A percentile compares a stretch with the other conserved stretches of the same genome.
Conservation (phyloP, 139 green algal species). For the Chlorella vulgaris region DNA sequence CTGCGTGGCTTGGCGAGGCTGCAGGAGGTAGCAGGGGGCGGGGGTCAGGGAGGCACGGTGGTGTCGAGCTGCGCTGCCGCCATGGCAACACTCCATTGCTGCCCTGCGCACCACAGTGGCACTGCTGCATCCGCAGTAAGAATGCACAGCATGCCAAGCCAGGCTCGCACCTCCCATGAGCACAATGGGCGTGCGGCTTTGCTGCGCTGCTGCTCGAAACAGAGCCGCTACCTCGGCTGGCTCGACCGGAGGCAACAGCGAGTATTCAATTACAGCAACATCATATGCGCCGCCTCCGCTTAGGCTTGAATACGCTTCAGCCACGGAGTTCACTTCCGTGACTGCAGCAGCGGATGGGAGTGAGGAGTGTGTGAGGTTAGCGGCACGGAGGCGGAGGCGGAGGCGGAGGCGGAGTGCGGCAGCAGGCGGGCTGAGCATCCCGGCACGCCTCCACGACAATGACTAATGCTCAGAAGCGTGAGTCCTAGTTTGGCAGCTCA, state of each 20-base stretch:
- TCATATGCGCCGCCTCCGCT: background rate
- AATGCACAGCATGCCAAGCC: no score
- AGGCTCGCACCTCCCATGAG: constrained; percentile 3
- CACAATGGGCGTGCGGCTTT: constrained; percentile 1
- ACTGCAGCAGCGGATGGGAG: constrained; percentile 2
- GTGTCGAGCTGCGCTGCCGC: no score
- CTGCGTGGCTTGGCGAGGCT: background rate
- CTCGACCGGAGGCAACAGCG: background rate
- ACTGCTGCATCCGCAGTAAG: no score
- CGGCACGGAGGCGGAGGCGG: background rate
- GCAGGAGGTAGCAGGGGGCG: background rate
- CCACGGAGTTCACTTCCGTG: background rate
- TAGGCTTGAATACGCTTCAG: background rate
- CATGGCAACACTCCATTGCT: no score
- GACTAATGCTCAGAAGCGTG: background rate
- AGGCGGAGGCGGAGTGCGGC: background rate
- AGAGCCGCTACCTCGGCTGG: background rate
- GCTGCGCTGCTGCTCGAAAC: background rate
- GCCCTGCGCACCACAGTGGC: no score
- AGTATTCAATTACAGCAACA: background rate
- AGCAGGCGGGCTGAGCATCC: no score
- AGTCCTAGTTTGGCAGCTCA: background rate
- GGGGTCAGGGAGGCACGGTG: background rate
- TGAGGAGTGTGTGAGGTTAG: background rate
- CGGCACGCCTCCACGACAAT: no score